Evolutionary conservation across 805 yeast species (phyloP).

Genomic region (Wickerhamiella bombiphila): DNA sequence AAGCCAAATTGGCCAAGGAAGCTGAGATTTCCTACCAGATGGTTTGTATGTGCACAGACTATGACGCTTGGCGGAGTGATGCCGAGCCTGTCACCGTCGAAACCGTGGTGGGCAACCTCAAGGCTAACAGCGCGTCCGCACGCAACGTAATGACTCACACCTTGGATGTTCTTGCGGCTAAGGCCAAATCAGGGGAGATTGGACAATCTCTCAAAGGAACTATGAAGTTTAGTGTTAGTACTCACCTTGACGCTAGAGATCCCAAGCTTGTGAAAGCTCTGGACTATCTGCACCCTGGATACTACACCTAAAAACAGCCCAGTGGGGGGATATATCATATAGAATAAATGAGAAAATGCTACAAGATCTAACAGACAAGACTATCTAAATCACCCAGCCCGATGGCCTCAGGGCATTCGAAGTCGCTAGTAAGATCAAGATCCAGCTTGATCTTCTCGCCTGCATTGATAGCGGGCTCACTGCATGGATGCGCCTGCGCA

Average conservation of each 20-base stretch:
- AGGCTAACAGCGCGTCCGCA: conserved; percentile 80
- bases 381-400: conserved; percentile 19
- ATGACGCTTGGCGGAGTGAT: conserved; percentile 94
- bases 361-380: conserved; percentile 14
- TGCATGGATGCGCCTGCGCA: neutral
- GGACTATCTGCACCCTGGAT: conserved; percentile 77
- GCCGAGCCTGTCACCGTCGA: conserved; percentile 98
- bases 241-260: conserved; percentile 58
- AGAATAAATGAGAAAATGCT: too few relatives aligned
- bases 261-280: conserved; percentile 60
- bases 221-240: conserved; percentile 70
- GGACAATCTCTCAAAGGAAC: conserved; percentile 62
- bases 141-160: conserved; percentile 57
- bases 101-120: conserved; percentile 80
- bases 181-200: conserved; percentile 39
- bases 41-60: conserved; percentile 98
- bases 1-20: conserved; percentile 90
- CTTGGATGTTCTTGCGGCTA: conserved; percentile 50
- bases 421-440: conserved; percentile 12
- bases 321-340: too few relatives aligned
- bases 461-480: neutral
- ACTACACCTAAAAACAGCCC: too few relatives aligned
- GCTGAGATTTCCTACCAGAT: conserved; percentile 95
- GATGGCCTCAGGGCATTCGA: conserved; percentile 18
- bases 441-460: conserved; percentile 8